Conservation (phyloP, 2,329 filamentous ascomycete genomes). For the Pleoardoris graminearum region DNA sequence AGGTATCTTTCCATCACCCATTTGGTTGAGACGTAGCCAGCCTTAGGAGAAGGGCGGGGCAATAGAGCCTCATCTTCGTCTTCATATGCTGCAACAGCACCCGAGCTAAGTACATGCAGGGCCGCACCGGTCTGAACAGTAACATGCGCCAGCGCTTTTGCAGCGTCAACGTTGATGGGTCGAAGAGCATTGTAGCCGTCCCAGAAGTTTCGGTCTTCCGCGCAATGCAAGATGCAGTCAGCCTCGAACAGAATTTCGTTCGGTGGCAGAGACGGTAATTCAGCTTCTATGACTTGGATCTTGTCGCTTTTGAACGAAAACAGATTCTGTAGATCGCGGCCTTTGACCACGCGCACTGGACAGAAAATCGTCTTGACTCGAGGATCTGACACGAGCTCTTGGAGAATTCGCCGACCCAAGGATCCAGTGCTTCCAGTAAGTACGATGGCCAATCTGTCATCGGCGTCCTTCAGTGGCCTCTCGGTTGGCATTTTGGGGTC, state of each 20-base stretch:
- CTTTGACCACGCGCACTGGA: conserved; percentile 4
- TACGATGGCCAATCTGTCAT: background rate
- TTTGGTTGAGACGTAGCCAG: conserved; percentile 12
- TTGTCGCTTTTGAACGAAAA: conserved; percentile 9
- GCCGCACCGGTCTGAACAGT: background rate
- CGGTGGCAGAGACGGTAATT: conserved; percentile 20
- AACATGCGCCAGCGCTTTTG: conserved; percentile 11
- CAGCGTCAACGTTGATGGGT: conserved; percentile 24
- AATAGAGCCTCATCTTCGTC: background rate
- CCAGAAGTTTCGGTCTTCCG: conserved; percentile 26
- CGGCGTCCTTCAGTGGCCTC: background rate
- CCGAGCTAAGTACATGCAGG: conserved; percentile 11
- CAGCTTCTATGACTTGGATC: conserved; percentile 2
- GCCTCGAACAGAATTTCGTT: conserved; percentile 40
- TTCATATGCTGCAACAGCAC: conserved; percentile 10
- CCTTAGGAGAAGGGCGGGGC: conserved; percentile 7
- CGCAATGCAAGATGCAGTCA: conserved; percentile 38
- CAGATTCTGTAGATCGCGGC: conserved; percentile 5
- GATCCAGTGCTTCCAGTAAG: background rate
- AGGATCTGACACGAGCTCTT: conserved; percentile 1
- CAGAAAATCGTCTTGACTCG: conserved; percentile 9
- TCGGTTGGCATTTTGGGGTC: background rate
- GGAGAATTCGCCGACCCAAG: background rate
- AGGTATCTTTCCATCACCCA: conserved; percentile 12
- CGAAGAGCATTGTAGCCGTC: conserved; percentile 32